Evolutionary conservation across 2,329 filamentous ascomycete species (phyloP).

Genomic region (Sarocladium kiliense): DNA sequence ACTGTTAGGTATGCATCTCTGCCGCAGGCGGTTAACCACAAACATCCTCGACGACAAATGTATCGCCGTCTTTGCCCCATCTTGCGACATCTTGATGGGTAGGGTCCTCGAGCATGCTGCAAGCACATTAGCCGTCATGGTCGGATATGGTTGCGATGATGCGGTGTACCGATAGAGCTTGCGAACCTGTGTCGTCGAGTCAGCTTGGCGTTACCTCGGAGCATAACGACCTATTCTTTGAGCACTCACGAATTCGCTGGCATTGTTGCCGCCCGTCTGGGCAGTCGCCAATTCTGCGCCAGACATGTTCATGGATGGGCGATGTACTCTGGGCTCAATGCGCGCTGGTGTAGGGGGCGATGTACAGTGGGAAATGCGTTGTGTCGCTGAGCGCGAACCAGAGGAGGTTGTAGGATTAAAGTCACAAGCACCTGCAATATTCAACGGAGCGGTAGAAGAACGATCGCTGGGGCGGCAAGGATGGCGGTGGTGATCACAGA

Average conservation of each 20-base stretch:
- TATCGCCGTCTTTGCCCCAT: slow-evolving; percentile 93
- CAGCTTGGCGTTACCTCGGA: slow-evolving; percentile 16
- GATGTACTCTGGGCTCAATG: background rate
- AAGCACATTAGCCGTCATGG: background rate
- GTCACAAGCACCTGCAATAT: background rate
- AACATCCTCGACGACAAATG: slow-evolving; percentile 96
- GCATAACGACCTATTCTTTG: background rate
- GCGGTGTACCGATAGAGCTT: slow-evolving; percentile 89
- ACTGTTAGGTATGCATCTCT: slow-evolving; percentile 5
- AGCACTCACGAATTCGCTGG: slow-evolving; percentile 5
- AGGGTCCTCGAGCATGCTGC: slow-evolving; percentile 92
- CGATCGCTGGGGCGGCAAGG: background rate
- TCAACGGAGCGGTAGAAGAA: background rate
- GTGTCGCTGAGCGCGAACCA: background rate
- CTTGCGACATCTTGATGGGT: slow-evolving; percentile 87
- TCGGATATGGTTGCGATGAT: slow-evolving; percentile 9
- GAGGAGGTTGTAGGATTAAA: background rate
- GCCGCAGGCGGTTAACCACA: slow-evolving; percentile 16
- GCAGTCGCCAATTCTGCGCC: slow-evolving; percentile 4
- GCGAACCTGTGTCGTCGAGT: slow-evolving; percentile 62
- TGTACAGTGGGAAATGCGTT: background rate
- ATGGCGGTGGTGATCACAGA: slow-evolving; percentile 3
- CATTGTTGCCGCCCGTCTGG: slow-evolving; percentile 7
- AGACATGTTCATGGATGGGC: background rate
- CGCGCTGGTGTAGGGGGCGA: background rate